Conservation (phyloP, 352 stramenopile genomes). For the Pythium biforme region DNA sequence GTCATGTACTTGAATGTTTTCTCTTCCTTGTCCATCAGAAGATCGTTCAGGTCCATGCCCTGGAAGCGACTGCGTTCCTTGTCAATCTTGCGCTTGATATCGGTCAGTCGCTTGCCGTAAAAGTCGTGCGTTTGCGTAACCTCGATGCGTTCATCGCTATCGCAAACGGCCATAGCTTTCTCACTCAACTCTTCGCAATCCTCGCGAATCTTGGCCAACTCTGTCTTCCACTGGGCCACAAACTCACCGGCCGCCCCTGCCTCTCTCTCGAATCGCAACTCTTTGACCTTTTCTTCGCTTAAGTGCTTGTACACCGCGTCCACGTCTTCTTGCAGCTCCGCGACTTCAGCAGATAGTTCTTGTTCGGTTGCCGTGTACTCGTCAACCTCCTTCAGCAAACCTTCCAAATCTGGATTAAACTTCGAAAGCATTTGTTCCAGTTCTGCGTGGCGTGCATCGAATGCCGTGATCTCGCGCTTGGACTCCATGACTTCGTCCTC, state of each 20-base stretch:
- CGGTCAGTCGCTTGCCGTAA: conserved; percentile 76
- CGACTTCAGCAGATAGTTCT: conserved; percentile 46
- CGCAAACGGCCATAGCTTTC: conserved; percentile 61
- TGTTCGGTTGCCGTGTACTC: conserved; percentile 50
- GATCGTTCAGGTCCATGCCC: conserved; percentile 77
- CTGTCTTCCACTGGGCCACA: conserved; percentile 49
- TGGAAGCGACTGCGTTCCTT: conserved; percentile 73
- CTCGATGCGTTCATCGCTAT: conserved; percentile 52
- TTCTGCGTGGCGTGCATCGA: conserved; percentile 41
- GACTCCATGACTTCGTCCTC: conserved; percentile 67
- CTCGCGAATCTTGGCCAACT: conserved; percentile 45
- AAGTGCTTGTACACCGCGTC: conserved; percentile 73
- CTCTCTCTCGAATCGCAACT: conserved; percentile 65
- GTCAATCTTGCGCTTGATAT: conserved; percentile 79
- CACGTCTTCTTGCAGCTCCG: conserved; percentile 58
- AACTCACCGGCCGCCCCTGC: conserved; percentile 40
- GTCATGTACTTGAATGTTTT: conserved; percentile 68
- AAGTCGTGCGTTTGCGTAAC: conserved; percentile 68
- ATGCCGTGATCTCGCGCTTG: conserved; percentile 42
- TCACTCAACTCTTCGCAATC: conserved; percentile 59
- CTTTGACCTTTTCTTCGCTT: conserved; percentile 67
- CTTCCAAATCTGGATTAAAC: conserved; percentile 71
- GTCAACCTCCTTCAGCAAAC: conserved; percentile 52
- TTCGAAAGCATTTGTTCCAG: conserved; percentile 58
- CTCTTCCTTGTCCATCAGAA: conserved; percentile 71